Base-by-base conservation (phyloP, 441 rosid genomes). In the Adansonia gregorii region DNA sequence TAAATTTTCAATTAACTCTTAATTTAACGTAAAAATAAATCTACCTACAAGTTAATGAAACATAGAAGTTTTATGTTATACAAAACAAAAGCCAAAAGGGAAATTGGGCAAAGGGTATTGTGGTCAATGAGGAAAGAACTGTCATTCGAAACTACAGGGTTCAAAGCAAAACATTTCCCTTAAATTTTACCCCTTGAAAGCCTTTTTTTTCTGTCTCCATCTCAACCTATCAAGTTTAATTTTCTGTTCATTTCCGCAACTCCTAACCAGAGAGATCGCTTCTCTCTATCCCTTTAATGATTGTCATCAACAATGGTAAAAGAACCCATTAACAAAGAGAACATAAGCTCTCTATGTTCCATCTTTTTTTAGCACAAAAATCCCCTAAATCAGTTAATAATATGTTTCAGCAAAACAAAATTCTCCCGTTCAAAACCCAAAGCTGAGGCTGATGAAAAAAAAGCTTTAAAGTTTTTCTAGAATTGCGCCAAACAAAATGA, bases 61-160 rank as follows among this genome's bases (percentile, higher is more conserved):
- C 10, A 48, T 11, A 1, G 14, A 14, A 48, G 10, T 54, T 65
- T 52, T 27, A 54, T 61, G 8, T 39, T 35, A 65, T 15, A 31
- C 5, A 49, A 49, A 49, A 49, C 3, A 49, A 8, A 27, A 12
- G 5, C 2, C 12, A 49, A 10, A 49, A 3, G 54, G n/a, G 54
- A 58, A 61, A 73, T 51, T 7, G 52, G 8, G 22, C 6, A 31
- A 45, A 61, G 80, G 85, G 79, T 9, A 76, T 69, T 73, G 0
- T 73, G 58, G 82, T 64, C 49, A 85, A 35, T 4, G 5, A 4
- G 35, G 22, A 52, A 74, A 58, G 84, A 81, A 82, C 49, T 83
- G 84, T 83, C 81, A 79, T 52, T 85, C 80, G 78, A 81, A 35
- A 20, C 52, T 60, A 60, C 69, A 67, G 51, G 22, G 8, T 4